These are phyloP conservation scores for Fusarium fujikuroi DNA, from an alignment of 2,329 filamentous ascomycete genomes.

Conservation along the genomic window DNA sequence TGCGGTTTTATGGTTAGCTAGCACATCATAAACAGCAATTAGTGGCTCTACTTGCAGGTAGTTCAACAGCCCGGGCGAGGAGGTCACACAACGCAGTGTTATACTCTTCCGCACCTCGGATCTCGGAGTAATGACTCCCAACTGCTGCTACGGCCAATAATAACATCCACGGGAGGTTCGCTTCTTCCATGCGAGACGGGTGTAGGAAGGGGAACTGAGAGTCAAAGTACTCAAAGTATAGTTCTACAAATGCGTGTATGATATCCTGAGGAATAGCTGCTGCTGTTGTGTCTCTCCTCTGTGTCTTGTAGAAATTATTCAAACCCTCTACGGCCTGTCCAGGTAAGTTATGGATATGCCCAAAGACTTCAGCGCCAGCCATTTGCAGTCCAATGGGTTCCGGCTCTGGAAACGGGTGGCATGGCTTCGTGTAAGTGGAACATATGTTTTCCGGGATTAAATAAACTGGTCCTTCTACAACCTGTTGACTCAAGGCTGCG, in stretches of 20 bases:
- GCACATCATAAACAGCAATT: not conserved
- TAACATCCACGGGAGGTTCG: accelerated
- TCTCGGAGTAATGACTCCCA: not conserved
- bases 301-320: not conserved
- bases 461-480: accelerated
- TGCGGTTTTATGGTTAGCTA: not conserved
- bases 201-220: not conserved
- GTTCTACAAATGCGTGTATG: not conserved
- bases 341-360: not conserved
- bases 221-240: not conserved
- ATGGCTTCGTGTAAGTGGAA: not conserved
- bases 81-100: accelerated
- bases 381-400: not conserved
- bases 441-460: accelerated
- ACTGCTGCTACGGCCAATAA: not conserved
- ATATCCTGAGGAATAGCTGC: accelerated
- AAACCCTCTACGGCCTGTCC: not conserved
- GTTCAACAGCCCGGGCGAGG: not conserved
- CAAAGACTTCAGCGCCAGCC: not conserved
- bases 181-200: accelerated
- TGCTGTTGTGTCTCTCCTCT: accelerated
- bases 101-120: not conserved
- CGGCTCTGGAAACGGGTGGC: not conserved
- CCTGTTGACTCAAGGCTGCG: accelerated
- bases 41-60: not conserved